Conservation (phyloP, 2,329 filamentous ascomycete species). For the Botryotinia convoluta region DNA sequence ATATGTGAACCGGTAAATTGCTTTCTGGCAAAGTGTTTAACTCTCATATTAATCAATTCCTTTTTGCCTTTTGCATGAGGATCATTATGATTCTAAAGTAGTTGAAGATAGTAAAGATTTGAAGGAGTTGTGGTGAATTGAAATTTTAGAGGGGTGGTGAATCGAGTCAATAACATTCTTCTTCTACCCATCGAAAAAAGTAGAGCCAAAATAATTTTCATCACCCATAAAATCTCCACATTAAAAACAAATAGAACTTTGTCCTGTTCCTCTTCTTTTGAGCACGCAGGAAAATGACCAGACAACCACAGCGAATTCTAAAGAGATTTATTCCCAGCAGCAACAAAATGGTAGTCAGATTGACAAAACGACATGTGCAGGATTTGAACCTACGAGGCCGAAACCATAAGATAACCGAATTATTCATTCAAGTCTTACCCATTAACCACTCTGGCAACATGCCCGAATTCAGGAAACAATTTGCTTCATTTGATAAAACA, state of each 20-base stretch:
- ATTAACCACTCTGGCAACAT: constrained; percentile 23
- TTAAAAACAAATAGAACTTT: background rate
- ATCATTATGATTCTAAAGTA: background rate
- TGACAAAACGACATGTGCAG: constrained; percentile 17
- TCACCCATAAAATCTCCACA: background rate
- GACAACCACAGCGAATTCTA: background rate
- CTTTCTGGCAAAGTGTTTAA: background rate
- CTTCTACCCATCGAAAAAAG: background rate
- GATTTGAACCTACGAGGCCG: constrained; percentile 23
- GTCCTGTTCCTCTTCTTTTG: background rate
- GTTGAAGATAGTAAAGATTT: background rate
- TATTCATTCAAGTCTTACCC: constrained; percentile 22
- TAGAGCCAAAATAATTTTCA: background rate
- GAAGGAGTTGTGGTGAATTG: background rate
- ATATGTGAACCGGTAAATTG: background rate
- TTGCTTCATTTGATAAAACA: background rate
- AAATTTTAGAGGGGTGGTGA: background rate
- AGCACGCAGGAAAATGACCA: background rate
- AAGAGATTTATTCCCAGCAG: rapidly evolving
- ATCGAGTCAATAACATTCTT: background rate
- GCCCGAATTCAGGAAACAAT: background rate
- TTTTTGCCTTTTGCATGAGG: background rate
- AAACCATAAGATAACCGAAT: constrained; percentile 22
- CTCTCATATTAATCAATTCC: background rate
- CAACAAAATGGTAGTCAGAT: rapidly evolving